Evolutionary conservation across 768 basidiomycete species (phyloP), one percentile per base, ranked within the genome.

Genomic region (Fistulinella prunicolor): DNA sequence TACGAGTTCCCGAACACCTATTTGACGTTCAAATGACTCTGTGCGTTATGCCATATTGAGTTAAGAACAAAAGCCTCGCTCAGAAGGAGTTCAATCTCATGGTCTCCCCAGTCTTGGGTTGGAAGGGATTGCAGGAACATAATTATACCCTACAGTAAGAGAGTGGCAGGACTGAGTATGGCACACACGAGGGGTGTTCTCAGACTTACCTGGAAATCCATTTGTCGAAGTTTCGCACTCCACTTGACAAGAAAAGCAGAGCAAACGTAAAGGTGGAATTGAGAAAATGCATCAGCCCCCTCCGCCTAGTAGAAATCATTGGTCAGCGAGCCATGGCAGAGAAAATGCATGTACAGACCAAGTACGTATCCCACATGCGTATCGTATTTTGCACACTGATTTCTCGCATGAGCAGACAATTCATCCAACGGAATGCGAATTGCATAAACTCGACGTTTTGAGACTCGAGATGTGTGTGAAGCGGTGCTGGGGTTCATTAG

Each of bases 371-470:
- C 96, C 96, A 99, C 95, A 98, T 98, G 46, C 96, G 80, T 42
- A 97, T 90, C 16, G 95, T 98, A 66, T 97, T 95, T 59, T 86
- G 82, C 41, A 99, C 93, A 57, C 88, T 95, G 56, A 99, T 89
- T 73, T 98, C 96, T 48, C 96, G 80, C 95, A 99, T 97, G 50
- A 98, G 76, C 42, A 99, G 70, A 64, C 96, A 97, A 62, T 99
- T 98, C 94, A 99, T 97, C 96, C 96, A 99, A 43, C 96, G 80
- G 71, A 99, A 99, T 32, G 96, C 95, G 60, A 99, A 99, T 65
- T 99, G 96, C 86, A 99, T 96, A 63, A 96, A 99, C 72, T 98
- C 94, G 57, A 99, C 94, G 59, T 89, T 90, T 69, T 99, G 87
- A 10, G 83, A 72, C 53, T 86, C 85, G 43, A 99, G 77, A 69